Evolutionary conservation across 164 flowering plant genomes (phyloP), one percentile per base, ranked within the genome.

Genomic region (Aristolochia fimbriata): DNA sequence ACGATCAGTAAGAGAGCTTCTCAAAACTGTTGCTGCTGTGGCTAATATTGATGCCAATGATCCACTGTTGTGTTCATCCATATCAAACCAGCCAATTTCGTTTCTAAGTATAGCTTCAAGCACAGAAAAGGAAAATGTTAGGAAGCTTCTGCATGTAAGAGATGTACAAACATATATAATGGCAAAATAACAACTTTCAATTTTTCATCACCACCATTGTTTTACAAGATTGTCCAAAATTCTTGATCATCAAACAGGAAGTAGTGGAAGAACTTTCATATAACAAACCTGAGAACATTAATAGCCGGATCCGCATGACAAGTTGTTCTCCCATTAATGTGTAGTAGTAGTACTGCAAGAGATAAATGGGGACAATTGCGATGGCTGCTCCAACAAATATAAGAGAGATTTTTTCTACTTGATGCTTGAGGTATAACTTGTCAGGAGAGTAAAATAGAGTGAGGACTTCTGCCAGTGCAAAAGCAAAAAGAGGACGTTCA

Each of bases 81-180:
- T 57, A 75, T 90, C 94, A 59, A 85, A 90, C 97, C 94, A 90
- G 6, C 87, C 91, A 63, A 85, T 64, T 75, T 90, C 92, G 58
- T 85, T 87, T n/a, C 66, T 50, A 59, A 90, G 87, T 27, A 90
- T 82, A 54, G 88, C 94, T 89, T 85, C 67, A 59, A 23, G 33
- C 24, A 25, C 10, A 37, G 1, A 37, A 7, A 15, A 30, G 47
- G 19, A 61, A 49, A 20, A 11, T 23, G 21, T 16, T 27, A 12
- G n/a, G n/a, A n/a, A n/a, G n/a, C n/a, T n/a, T n/a, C n/a, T n/a
- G n/a, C n/a, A n/a, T n/a, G n/a, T n/a, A n/a, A n/a, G n/a, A n/a
- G n/a, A n/a, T n/a, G n/a, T n/a, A n/a, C n/a, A n/a, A n/a, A n/a
- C n/a, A n/a, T n/a, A 0, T 46, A 5, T 6, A 21, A 16, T 20